Base-by-base conservation (phyloP, 345 rosid species). In the Euphorbia lathyris region DNA sequence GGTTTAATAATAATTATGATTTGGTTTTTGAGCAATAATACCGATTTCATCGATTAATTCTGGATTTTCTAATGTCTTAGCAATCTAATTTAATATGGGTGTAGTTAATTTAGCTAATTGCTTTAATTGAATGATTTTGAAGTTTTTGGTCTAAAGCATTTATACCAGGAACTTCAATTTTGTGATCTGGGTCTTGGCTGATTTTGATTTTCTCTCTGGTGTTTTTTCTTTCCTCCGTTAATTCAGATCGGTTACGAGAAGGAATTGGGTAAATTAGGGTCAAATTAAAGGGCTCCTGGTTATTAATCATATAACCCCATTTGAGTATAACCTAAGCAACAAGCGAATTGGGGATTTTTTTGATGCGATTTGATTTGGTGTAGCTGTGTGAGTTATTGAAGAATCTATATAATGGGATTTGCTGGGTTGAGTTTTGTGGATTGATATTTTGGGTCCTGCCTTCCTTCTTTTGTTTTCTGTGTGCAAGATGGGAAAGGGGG, bases 401-500 rank as follows among this genome's bases (percentile, higher is more conserved):
- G 67, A 64, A 43, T 43, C 55, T 64, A 16, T 23, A 36, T 71
- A 34, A 40, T 68, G 50, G 22, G 69, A 34, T 30, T 74, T 70
- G 59, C 70, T 67, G 71, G 65, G 71, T 79, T 58, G 60, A 77
- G 72, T 61, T 14, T n/a, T 72, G 70, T 40, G 72, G 65, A 67
- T 75, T 79, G 30, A 77, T 63, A 55, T 45, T 76, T 77, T 77
- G 72, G 71, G 68, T 67, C 45, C 67, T 68, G 71, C 30, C 29
- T 47, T 66, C 27, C 38, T 7, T 34, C 7, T 34, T 47, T 58
- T 59, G 56, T 63, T 79, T 32, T 52, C 12, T 26, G 58, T 50
- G 67, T 73, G 75, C 32, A 30, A 83, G 86, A 95, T 95, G 99
- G 99, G 89, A 51, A 90, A 84, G 82, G 92, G 83, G 76, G 90